phyloP scores from a whole-genome alignment of 2,329 filamentous ascomycete species.

The Tolypocladium pustulatum region DNA sequence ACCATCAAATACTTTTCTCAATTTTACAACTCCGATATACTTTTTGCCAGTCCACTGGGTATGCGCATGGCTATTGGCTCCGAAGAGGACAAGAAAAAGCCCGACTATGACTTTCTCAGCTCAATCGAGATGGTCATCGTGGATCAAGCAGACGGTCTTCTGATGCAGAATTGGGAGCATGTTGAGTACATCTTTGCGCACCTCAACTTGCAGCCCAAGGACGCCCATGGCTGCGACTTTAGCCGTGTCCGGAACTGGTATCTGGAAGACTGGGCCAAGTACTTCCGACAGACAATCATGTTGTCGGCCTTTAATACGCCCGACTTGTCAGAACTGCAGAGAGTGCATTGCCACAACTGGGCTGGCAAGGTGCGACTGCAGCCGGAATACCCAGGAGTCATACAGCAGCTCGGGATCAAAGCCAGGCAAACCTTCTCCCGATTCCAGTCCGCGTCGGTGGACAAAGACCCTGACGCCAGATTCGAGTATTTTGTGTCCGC shows the following conservation, averaged over 20 bases:
- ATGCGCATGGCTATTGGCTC: slow-evolving; percentile 84
- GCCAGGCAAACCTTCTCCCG: slow-evolving; percentile 84
- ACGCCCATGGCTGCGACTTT: slow-evolving; percentile 88
- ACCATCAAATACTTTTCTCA: slow-evolving; percentile 89
- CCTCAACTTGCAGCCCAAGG: slow-evolving; percentile 80
- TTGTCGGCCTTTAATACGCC: slow-evolving; percentile 78
- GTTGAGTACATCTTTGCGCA: slow-evolving; percentile 86
- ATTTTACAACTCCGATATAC: slow-evolving; percentile 94
- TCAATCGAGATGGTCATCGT: slow-evolving; percentile 86
- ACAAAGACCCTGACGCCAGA: slow-evolving; percentile 72
- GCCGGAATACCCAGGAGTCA: slow-evolving; percentile 57
- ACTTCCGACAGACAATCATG: slow-evolving; percentile 78
- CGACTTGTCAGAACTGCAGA: slow-evolving; percentile 72
- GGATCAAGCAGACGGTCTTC: slow-evolving; percentile 83
- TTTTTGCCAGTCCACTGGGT: slow-evolving; percentile 82
- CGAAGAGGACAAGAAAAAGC: slow-evolving; percentile 48
- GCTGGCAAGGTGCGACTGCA: slow-evolving; percentile 68
- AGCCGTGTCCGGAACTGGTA: slow-evolving; percentile 86
- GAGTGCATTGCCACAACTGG: slow-evolving; percentile 67
- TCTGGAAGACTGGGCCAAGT: slow-evolving; percentile 71
- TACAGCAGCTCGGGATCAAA: slow-evolving; percentile 62
- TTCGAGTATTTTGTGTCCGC: slow-evolving; percentile 87
- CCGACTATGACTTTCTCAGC: slow-evolving; percentile 82
- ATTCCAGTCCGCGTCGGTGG: slow-evolving; percentile 61
- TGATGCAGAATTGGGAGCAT: slow-evolving; percentile 99